Percentiles rank a stretch among this genome's conserved stretches.
Evolutionary conservation across 306 rosid genomes (phyloP).

Genomic region (Luffa aegyptiaca): DNA sequence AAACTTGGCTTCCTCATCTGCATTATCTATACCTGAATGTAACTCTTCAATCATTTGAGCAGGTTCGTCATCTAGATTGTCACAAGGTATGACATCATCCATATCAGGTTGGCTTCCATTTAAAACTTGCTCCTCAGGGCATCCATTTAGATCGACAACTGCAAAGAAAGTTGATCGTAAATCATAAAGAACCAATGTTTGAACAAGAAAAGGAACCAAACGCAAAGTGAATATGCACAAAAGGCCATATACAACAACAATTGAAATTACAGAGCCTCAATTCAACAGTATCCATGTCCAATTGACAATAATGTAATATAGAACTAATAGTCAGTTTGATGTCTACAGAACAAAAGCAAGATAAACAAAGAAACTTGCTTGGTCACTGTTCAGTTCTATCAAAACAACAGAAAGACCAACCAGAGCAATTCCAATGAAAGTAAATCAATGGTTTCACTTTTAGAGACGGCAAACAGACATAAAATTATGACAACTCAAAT

Average conservation of each 20-base stretch:
- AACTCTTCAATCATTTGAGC: slow-evolving; percentile 78
- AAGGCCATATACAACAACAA: neutral
- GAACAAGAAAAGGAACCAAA: slow-evolving; percentile 4
- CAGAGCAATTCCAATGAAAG: neutral
- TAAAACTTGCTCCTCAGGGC: slow-evolving; percentile 78
- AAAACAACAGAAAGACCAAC: neutral
- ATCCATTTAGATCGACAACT: slow-evolving; percentile 43
- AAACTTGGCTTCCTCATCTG: neutral
- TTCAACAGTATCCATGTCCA: neutral
- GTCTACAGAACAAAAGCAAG: neutral
- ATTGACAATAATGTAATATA: neutral
- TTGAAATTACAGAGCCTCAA: neutral
- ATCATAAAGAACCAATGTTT: neutral
- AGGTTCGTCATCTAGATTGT: slow-evolving; percentile 69
- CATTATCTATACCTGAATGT: slow-evolving; percentile 46
- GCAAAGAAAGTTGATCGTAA: slow-evolving; percentile 7
- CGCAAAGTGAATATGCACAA: neutral
- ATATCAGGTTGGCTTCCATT: slow-evolving; percentile 63
- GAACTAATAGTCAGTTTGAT: neutral
- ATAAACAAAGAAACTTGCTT: neutral
- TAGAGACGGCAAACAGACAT: neutral
- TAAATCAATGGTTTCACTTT: neutral
- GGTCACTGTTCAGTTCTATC: neutral
- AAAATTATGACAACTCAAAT: neutral
- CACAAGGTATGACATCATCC: slow-evolving; percentile 57